Evolutionary conservation across 192 early-diverging fungal species (phyloP), one percentile per base, ranked within the genome.

Genomic region (Oehlia diaphana): DNA sequence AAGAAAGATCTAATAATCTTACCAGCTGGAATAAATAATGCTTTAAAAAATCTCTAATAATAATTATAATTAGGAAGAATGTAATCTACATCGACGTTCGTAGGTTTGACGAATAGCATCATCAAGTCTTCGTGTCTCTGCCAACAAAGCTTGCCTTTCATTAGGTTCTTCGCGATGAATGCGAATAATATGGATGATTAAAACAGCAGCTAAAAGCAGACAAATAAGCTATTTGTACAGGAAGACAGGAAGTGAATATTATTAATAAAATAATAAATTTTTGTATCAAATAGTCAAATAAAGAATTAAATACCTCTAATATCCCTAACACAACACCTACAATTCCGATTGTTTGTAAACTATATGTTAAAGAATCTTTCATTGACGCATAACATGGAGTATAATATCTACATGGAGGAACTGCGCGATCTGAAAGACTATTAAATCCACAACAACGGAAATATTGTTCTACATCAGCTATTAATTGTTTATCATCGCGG

Each of bases 381-480:
- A 67, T 31, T 26, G 28, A 33, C 16, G 13, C 65, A 19, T 67
- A 35, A 67, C 65, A 67, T 35, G 65, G 65, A 2, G 33, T 35
- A 67, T 35, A 26, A 28, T 33, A 67, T 67, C 14, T 67, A 67
- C 23, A 67, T 28, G 33, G 65, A 67, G 26, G 65, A 10, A 67
- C 65, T 5, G 26, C 65, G 16, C 65, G 65, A 35, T 67, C 65
- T 7, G 23, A 33, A 33, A 67, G 65, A 26, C 33, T 35, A 33
- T 33, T 35, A 35, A 67, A 67, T 67, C 65, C 65, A 26, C 65
- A 67, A 19, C 65, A 67, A 33, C n/a, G 65, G 33, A 67, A 35
- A 67, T 67, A 67, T 28, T 67, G 13, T 67, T 67, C 65, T 33
- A 67, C 28, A 33, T 67, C 33, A 19, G 26, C 14, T 26, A 67